phyloP scores from a whole-genome alignment of 164 flowering plant species.

The Magnolia sinica region DNA sequence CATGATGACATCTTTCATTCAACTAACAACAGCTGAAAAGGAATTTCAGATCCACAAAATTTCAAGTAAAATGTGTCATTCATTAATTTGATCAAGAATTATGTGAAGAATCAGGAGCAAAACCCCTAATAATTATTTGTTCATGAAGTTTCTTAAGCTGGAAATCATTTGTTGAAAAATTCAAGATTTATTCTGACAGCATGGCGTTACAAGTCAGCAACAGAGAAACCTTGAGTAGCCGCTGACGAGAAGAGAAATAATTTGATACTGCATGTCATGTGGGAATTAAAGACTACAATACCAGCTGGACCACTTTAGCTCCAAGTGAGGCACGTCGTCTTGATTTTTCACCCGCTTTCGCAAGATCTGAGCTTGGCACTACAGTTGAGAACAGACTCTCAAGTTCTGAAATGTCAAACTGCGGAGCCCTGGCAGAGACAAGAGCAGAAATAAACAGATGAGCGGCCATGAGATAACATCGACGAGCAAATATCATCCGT shows the following conservation, averaged over 20 bases:
- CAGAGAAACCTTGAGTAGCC: slow-evolving; percentile 6
- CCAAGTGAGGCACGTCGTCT: slow-evolving; percentile 46
- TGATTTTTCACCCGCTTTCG: slow-evolving; percentile 42
- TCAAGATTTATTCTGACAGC: too few relatives aligned
- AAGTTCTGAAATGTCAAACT: slow-evolving; percentile 90
- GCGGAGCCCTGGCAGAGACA: slow-evolving; percentile 68
- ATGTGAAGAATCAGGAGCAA: too few relatives aligned
- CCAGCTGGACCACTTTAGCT: slow-evolving; percentile 82
- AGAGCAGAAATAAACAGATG: slow-evolving; percentile 4
- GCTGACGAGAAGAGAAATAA: neutral
- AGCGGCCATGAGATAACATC: neutral
- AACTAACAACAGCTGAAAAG: too few relatives aligned
- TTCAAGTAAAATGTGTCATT: too few relatives aligned
- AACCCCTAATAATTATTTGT: too few relatives aligned
- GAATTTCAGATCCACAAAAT: too few relatives aligned
- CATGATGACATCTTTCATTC: too few relatives aligned
- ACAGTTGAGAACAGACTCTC: slow-evolving; percentile 86
- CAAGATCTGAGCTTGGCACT: slow-evolving; percentile 53
- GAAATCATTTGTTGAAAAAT: too few relatives aligned
- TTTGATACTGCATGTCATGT: neutral
- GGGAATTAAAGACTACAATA: slow-evolving; percentile 20
- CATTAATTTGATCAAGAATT: too few relatives aligned
- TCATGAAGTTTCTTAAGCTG: too few relatives aligned
- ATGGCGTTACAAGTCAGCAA: neutral
- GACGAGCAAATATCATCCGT: neutral